Conservation (phyloP, 1,139 yeast genomes). For the Kodamaea fungicola region DNA sequence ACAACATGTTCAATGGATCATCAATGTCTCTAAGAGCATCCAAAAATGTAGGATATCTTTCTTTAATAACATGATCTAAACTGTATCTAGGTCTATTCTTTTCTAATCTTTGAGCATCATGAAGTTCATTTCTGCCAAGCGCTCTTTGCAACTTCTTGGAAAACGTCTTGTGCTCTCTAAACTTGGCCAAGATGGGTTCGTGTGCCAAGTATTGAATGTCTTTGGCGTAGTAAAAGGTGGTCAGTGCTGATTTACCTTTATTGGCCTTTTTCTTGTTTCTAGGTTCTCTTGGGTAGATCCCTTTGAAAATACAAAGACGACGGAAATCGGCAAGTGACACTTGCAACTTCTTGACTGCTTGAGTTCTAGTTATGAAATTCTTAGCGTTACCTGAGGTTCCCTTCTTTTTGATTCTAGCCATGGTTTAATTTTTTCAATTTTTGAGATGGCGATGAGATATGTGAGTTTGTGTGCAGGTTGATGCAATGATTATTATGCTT, state of each 20-base stretch:
- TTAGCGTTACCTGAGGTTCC: conserved; percentile 87
- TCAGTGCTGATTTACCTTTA: conserved; percentile 94
- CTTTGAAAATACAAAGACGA: conserved; percentile 94
- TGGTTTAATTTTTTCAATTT: conserved; percentile 5
- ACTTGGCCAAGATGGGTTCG: conserved; percentile 89
- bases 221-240: conserved; percentile 88
- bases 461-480: neutral
- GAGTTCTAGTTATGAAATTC: conserved; percentile 90
- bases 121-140: conserved; percentile 86
- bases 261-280: conserved; percentile 94
- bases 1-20: conserved; percentile 93
- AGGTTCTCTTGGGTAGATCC: conserved; percentile 95
- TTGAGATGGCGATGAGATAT: conserved; percentile 5
- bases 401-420: conserved; percentile 63
- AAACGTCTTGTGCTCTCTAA: conserved; percentile 93
- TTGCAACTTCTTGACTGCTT: conserved; percentile 89
- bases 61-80: conserved; percentile 87
- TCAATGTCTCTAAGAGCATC: conserved; percentile 93
- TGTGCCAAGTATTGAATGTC: conserved; percentile 94
- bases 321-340: conserved; percentile 97
- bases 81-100: conserved; percentile 78
- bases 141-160: conserved; percentile 88
- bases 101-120: conserved; percentile 84
- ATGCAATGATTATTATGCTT: too few species aligned
- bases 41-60: conserved; percentile 89